Conservation (phyloP, 2,329 filamentous ascomycete genomes). For the Chaetomium strumarium region DNA sequence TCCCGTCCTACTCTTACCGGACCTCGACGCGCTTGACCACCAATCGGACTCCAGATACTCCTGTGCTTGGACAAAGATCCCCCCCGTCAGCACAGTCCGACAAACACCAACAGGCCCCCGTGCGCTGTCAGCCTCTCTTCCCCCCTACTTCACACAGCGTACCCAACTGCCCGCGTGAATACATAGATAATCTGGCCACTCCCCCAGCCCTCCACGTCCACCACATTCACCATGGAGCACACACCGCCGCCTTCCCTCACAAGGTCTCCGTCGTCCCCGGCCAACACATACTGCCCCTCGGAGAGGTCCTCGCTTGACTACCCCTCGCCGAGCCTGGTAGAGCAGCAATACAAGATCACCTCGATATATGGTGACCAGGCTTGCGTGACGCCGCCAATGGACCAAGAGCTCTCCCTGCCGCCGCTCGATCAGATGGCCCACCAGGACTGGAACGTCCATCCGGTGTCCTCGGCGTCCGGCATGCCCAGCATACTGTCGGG, state of each 20-base stretch:
- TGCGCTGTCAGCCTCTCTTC: conserved; percentile 12
- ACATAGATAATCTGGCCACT: conserved; percentile 15
- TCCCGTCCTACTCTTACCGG: conserved; percentile 14
- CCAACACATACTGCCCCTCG: conserved; percentile 40
- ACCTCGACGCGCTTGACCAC: conserved; percentile 18
- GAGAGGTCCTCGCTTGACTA: conserved; percentile 40
- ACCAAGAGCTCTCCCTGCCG: conserved; percentile 34
- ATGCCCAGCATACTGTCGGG: conserved; percentile 42
- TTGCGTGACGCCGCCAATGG: conserved; percentile 34
- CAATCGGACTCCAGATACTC: conserved; percentile 23
- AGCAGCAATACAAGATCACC: conserved; percentile 39
- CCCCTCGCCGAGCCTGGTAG: conserved; percentile 39
- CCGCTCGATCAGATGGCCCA: conserved; percentile 38
- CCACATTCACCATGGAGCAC: conserved; percentile 38
- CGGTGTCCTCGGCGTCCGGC: conserved; percentile 35
- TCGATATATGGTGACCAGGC: conserved; percentile 37
- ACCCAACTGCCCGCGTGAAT: conserved; percentile 10
- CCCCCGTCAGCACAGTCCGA: conserved; percentile 17
- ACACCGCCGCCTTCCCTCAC: conserved; percentile 44
- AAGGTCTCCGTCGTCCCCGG: conserved; percentile 39
- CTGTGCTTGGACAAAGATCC: conserved; percentile 16
- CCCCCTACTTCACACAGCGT: conserved; percentile 18
- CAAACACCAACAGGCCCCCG: conserved; percentile 14
- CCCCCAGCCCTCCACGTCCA: conserved; percentile 2
- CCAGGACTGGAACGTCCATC: conserved; percentile 41